Evolutionary conservation across 1,139 yeast species (phyloP), one percentile per base, ranked within the genome.

Genomic region (Williopsis jadinii): DNA sequence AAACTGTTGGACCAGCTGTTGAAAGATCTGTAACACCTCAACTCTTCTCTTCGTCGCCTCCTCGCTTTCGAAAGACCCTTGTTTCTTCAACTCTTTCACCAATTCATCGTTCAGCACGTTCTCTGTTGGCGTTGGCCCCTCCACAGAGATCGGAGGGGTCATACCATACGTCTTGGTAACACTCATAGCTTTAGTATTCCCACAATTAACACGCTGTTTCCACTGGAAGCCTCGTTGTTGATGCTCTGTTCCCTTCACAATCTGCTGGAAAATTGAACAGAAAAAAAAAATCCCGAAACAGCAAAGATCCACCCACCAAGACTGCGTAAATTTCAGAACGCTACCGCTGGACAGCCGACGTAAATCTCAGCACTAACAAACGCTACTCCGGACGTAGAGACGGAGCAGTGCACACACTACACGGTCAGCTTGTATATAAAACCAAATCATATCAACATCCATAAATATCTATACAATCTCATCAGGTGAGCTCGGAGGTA

Each of bases 11-110:
- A 84, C 75, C 56, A 92, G 58, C 49, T 75, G 73, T 59, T 92
- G 97, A 44, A 92, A 61, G 5, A 73, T 66, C 35, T 73, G 70
- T 31, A 94, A 70, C 12, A 86, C 94, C 50, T 83, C 80, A 1
- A 79, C 84, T 54, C 98, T 72, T 56, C 80, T 84, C 51, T 71
- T 77, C 1, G 96, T 85, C 40, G 84, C 96, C 9, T 67, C 71
- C 56, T 85, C 96, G 37, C 82, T 71, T 61, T 92, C 99, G 61
- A 92, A 92, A 1, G 97, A 87, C 3, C 90, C 92, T 53, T 85
- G 83, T n/a, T 66, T 67, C 60, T 87, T 85, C 41, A 92, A 70
- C 59, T 88, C 97, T 41, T 73, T 75, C 40, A 92, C 80, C 60
- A 94, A 66, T 38, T 68, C 62, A 55, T 86, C 95, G 60, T 92